Evolutionary conservation across 352 stramenopile genomes (phyloP), one percentile per base, ranked within the genome.

Genomic region (Pythium insidiosum): DNA sequence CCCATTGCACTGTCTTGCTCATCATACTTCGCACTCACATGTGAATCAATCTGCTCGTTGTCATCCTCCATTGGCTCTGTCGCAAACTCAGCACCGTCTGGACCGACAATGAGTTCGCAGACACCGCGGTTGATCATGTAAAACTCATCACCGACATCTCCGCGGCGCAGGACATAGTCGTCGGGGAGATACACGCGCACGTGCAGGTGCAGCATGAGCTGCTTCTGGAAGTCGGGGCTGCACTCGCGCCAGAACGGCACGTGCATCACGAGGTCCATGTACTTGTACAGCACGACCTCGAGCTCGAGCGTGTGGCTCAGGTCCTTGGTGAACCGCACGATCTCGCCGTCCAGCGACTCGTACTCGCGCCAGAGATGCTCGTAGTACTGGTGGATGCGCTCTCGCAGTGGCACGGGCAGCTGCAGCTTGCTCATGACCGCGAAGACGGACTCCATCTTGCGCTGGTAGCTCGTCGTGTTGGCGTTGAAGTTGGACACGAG

Each of bases 281-380:
- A 90, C 56, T 86, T 85, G 58, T 69, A 92, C 3, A 89, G 49
- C 36, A 68, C 66, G 38, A 86, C 66, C 38, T 88, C 73, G 1
- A 80, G 69, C 16, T 61, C 66, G 1, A 88, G 61, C 18, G 74
- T 88, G 38, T 82, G 68, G 5, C 63, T 66, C 5, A 88, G 45
- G 3, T 81, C 63, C 30, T 78, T 74, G 1, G 66, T 56, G 35
- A 88, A 82, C 12, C 49, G 48, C 10, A 53, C 61, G 30, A 81
- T 50, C 3, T 75, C 63, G 3, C 68, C 68, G 24, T 86, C 71
- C 5, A 86, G 44, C 6, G 65, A 76, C 42, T 86, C 63, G 43
- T 86, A 83, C 44, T 88, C 68, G 21, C 58, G 50, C 68, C 68
- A 84, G 12, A 86, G 35, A 43, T 86, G 73, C 39, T 75, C 68